Base-by-base conservation (phyloP, 306 rosid species). In the Corylus avellana region DNA sequence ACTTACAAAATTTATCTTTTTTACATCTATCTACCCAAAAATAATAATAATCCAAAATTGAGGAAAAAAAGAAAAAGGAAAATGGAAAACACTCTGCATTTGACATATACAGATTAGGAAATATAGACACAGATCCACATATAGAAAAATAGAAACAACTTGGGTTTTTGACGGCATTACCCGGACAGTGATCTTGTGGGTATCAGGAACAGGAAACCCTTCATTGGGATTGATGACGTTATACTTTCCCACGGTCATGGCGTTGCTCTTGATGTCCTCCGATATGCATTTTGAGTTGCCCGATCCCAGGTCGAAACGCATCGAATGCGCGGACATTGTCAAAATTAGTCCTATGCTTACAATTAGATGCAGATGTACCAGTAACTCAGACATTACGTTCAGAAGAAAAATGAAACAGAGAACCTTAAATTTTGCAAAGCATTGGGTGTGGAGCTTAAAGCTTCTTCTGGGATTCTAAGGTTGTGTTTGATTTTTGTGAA, bases 211-310 rank as follows among this genome's bases (percentile, higher is more conserved):
- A 11, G 91, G 90, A 71, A 74, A 72, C 2, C 85, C 92, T 35
- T 90, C 95, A 47, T 66, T 73, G 46, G 86, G 89, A 79, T 81
- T 88, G 74, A 90, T 81, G 17, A 91, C 85, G 42, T 11, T 46
- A 84, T 95, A 95, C 87, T 88, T 90, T 10, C 98, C 97, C 7
- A 94, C 92, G 13, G 89, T 84, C 96, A 94, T 82, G 17, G 93
- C 77, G 57, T 89, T 86, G 84, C 55, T 80, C 81, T 86, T 91
- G 7, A 94, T 87, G 16, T 92, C 93, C 77, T 94, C 97, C 13
- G 97, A 81, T 17, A 94, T 87, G 90, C 97, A 94, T 81, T 92
- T 94, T 57, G 90, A 87, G 27, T 79, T 42, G 77, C 92, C 97
- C 7, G 91, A 76, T 72, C 14, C 78, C 29, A 94, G 86, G 73